Evolutionary conservation across 78 protist genomes (phyloP).

Genomic region (Acrasis kona): DNA sequence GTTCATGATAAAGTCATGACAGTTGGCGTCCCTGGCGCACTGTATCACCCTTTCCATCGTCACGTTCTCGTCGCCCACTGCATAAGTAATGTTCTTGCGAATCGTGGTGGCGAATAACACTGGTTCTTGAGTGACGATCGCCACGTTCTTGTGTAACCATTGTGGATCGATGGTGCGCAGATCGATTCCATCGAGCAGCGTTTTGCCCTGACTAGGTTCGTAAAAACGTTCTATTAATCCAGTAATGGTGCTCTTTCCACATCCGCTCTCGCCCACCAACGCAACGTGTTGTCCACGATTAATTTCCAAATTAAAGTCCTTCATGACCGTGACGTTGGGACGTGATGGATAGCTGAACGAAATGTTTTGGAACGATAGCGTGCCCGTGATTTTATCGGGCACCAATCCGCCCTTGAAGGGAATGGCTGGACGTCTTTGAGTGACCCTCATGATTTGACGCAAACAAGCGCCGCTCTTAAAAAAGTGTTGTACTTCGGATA

Average conservation of each 20-base stretch:
- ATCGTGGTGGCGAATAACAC: not conserved
- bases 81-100: not conserved
- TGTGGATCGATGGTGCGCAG: not conserved
- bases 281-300: constrained; percentile 62
- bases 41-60: not conserved
- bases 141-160: not conserved
- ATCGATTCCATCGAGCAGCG: not conserved
- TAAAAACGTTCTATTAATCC: not conserved
- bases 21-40: constrained; percentile 28
- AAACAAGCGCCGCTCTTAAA: not conserved
- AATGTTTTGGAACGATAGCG: constrained; percentile 52
- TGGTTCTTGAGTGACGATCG: not conserved
- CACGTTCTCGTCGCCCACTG: not conserved
- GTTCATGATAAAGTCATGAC: constrained; percentile 23
- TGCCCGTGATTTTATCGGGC: constrained; percentile 19
- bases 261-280: constrained; percentile 77
- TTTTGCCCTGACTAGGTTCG: not conserved
- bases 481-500: not conserved
- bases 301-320: constrained; percentile 17
- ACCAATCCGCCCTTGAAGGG: not conserved
- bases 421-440: not conserved
- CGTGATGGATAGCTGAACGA: constrained; percentile 72
- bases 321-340: constrained; percentile 26
- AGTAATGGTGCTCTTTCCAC: constrained; percentile 62
- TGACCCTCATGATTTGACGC: no score